Percentiles rank a stretch among this genome's conserved stretches.
Evolutionary conservation across 306 rosid genomes (phyloP).

Genomic region (Glycine tomentella): DNA sequence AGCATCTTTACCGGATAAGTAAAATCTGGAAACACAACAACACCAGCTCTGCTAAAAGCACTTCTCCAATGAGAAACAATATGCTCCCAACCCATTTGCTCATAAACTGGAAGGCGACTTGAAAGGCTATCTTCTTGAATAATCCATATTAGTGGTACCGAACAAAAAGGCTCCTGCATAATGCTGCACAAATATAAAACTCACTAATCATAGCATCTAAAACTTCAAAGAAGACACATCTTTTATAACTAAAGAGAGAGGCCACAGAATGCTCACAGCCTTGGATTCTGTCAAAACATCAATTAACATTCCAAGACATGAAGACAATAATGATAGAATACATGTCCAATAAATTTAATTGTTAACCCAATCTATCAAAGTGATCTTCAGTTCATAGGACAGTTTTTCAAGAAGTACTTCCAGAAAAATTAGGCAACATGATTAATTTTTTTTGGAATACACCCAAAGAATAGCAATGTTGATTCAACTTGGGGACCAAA

Average conservation of each 20-base stretch:
- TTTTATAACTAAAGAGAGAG: conserved; percentile 31
- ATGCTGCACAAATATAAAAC: conserved; percentile 96
- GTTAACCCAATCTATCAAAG: conserved; percentile 35
- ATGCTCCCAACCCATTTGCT: conserved; percentile 74
- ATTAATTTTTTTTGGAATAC: too few relatives aligned
- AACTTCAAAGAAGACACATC: conserved; percentile 44
- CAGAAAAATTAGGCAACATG: conserved; percentile 20
- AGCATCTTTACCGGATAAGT: conserved; percentile 77
- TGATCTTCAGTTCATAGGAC: conserved; percentile 34
- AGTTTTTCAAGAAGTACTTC: conserved; percentile 20
- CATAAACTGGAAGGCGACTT: conserved; percentile 76
- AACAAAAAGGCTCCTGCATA: conserved; percentile 99
- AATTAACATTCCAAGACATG: not conserved
- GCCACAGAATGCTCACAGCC: conserved; percentile 28
- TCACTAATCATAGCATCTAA: conserved; percentile 68
- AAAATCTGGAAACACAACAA: conserved; percentile 92
- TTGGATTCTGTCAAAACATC: not conserved
- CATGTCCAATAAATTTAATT: conserved; percentile 38
- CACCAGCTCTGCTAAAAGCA: conserved; percentile 78
- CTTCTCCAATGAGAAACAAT: conserved; percentile 87
- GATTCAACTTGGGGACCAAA: conserved; percentile 29
- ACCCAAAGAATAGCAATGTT: conserved; percentile 18
- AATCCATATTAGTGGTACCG: conserved; percentile 92
- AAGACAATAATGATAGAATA: not conserved
- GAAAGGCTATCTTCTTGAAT: conserved; percentile 92